Base-by-base conservation (phyloP, 805 yeast species). In the Schizosaccharomyces japonicus region DNA sequence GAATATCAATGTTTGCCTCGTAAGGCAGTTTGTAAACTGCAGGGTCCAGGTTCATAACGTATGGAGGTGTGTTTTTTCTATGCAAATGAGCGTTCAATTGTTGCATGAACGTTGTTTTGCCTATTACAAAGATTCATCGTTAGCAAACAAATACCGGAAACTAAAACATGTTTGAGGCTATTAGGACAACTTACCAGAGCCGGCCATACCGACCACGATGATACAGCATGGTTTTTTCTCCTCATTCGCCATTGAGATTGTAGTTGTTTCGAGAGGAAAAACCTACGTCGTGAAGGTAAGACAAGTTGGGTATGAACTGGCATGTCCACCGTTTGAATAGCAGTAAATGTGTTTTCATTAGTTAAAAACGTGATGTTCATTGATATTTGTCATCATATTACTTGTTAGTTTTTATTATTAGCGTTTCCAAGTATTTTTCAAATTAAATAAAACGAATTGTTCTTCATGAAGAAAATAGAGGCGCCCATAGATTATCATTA, bases 71-170 rank as follows among this genome's bases (percentile, higher is more conserved):
- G 27, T 63, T 62, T 50, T 72, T 66, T 30, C 81, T 51, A 58
- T 85, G 94, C 30, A 90, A 66, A 60, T 90, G 93, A 0, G 95
- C 73, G 63, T 87, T 87, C 51, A 90, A 66, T 52, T 98, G 67
- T 61, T 90, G 99, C 83, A 90, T 78, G 60, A 90, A 90, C 7
- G 98, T 90, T 64, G 99, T 87, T 63, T 90, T 90, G 57, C 99
- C 46, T 42, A 28, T 42, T 4, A 28, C 98, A 47, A 93, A 78
- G 31, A 75, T 73, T 54, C 34, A 26, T 17, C n/a, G n/a, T n/a
- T n/a, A n/a, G n/a, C n/a, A n/a, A n/a, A n/a, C n/a, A n/a, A n/a
- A n/a, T n/a, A n/a, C 34, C 23, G 3, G n/a, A n/a, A n/a, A n/a
- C n/a, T n/a, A n/a, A n/a, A n/a, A n/a, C n/a, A n/a, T n/a, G n/a